Percentiles rank a stretch among this genome's conserved stretches.
Evolutionary conservation across 2,329 filamentous ascomycete species (phyloP).

Genomic region (Fusarium hainanense): DNA sequence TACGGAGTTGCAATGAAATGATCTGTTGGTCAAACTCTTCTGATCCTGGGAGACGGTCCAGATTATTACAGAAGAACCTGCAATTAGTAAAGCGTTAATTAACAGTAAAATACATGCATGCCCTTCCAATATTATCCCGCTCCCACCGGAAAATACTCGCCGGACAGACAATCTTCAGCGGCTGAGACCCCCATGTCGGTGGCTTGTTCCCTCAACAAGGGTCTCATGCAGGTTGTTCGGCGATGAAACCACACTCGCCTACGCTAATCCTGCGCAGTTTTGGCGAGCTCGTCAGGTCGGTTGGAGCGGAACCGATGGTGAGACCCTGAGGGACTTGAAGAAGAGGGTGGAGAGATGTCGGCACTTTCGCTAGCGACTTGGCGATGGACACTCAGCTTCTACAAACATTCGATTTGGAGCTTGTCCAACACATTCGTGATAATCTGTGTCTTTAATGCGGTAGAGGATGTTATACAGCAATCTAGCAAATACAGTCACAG

Average conservation of each 20-base stretch:
- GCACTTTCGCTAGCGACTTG: not conserved
- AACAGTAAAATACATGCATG: not conserved
- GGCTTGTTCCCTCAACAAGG: not conserved
- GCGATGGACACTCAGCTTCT: not conserved
- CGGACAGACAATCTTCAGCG: not conserved
- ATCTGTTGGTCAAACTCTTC: not conserved
- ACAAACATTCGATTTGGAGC: no score
- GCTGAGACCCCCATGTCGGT: not conserved
- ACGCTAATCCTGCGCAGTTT: not conserved
- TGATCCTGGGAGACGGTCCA: not conserved
- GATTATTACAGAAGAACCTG: not conserved
- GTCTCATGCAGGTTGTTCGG: conserved; percentile 4
- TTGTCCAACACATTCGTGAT: no score
- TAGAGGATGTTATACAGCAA: not conserved
- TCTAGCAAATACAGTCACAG: not conserved
- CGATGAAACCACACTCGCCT: conserved; percentile 25
- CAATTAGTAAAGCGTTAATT: not conserved
- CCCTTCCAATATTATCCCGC: no score
- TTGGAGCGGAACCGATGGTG: conserved; percentile 5
- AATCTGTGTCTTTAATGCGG: no score
- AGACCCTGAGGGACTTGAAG: not conserved
- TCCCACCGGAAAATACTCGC: not conserved
- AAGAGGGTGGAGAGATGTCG: not conserved
- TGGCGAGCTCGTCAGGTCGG: conserved; percentile 1
- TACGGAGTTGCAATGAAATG: not conserved